Evolutionary conservation across 306 rosid species (phyloP), one percentile per base, ranked within the genome.

Genomic region (Clitoria ternatea): DNA sequence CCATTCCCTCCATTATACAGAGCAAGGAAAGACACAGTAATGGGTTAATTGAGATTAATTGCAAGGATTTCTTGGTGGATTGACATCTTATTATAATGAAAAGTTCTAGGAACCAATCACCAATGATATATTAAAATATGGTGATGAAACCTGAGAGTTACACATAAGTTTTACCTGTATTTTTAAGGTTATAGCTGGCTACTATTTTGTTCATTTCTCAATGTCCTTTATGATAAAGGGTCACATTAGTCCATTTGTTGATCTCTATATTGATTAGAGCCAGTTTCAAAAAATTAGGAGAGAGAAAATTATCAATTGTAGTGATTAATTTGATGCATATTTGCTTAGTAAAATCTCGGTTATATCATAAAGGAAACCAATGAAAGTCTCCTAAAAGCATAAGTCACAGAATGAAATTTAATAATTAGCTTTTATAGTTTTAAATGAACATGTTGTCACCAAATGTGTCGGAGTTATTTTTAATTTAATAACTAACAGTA

Each of bases 1-100:
- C n/a, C n/a, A n/a, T n/a, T n/a, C n/a, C n/a, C 1, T 8, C 47
- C 52, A 12, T 69, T 35, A 3, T 7, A 17, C 20, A 2, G 44
- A 48, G 0, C 12, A 7, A 61, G 12, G 14, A 27, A 5, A 61
- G 26, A 54, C 33, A 20, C n/a, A n/a, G n/a, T n/a, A n/a, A n/a
- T n/a, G n/a, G n/a, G n/a, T n/a, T n/a, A n/a, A n/a, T n/a, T n/a
- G 61, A 47, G 45, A 66, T 44, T 35, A 52, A 7, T 39, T 71
- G 37, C 7, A 67, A 37, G 44, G 53, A 8, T 57, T 70, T 57
- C 32, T 55, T 37, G 72, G 54, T 20, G 11, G 50, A 26, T 44
- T 65, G 26, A 60, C 63, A 8, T 39, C 10, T 13, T 75, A 17
- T 50, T 60, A n/a, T n/a, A 55, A 42, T 29, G n/a, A 47, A 61